These are phyloP conservation scores for Annulohypoxylon bovei DNA, from an alignment of 495 filamentous ascomycete genomes.

Conservation along the genomic window DNA sequence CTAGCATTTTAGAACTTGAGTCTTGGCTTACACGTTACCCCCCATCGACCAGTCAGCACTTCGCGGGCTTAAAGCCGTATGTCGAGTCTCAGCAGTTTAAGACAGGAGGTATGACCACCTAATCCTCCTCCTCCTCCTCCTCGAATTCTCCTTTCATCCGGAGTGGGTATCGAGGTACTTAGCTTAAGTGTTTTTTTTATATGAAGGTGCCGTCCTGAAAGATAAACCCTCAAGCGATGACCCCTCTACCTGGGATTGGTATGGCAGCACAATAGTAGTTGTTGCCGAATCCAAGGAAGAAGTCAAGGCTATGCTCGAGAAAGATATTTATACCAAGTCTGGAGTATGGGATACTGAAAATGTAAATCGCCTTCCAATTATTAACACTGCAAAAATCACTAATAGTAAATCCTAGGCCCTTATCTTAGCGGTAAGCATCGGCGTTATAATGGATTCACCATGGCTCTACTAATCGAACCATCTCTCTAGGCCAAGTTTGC, in stretches of 20 bases:
- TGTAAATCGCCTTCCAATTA: conserved; percentile 50
- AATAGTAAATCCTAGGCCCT: conserved; percentile 41
- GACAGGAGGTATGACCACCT: conserved; percentile 63
- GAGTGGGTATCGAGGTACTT: not conserved
- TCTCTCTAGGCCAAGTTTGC: conserved; percentile 50
- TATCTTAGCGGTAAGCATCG: conserved; percentile 52
- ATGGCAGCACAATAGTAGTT: conserved; percentile 74
- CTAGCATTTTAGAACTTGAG: not conserved
- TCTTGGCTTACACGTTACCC: conserved; percentile 22
- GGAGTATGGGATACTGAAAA: conserved; percentile 89
- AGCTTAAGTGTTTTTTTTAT: not conserved
- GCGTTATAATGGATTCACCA: not conserved
- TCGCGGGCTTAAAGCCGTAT: conserved; percentile 57
- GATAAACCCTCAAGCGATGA: conserved; percentile 71
- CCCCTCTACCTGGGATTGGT: conserved; percentile 65
- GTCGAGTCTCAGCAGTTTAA: conserved; percentile 60
- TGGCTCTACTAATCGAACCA: conserved; percentile 22
- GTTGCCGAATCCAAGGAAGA: conserved; percentile 73
- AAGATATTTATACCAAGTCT: conserved; percentile 74
- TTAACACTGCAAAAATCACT: conserved; percentile 2
- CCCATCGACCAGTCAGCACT: conserved; percentile 61
- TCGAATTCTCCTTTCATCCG: not conserved
- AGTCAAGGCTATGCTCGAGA: conserved; percentile 69
- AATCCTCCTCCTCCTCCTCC: not conserved
- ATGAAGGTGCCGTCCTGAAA: conserved; percentile 74